phyloP scores from a whole-genome alignment of 148 eudicot species.

The Rhododendron simsii region DNA sequence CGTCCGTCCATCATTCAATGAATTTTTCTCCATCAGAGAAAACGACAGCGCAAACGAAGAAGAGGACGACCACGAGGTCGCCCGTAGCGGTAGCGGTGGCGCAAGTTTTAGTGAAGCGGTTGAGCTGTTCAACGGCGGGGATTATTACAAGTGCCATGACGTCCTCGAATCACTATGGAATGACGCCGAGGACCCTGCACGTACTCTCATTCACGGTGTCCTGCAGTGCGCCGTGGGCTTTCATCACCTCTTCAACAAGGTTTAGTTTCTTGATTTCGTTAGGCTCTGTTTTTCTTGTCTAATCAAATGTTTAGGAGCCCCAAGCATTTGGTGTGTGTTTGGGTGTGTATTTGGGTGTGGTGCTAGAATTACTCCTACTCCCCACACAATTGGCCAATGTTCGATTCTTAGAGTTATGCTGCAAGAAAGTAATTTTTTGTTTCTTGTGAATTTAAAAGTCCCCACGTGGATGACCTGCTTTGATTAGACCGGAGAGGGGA shows the following conservation, averaged over 20 bases:
- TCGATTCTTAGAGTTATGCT: too few relatives aligned
- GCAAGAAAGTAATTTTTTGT: too few relatives aligned
- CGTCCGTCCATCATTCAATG: constrained; percentile 17
- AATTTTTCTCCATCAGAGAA: constrained; percentile 11
- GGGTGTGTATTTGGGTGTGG: too few relatives aligned
- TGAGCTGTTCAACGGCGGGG: constrained; percentile 56
- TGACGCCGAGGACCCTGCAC: constrained; percentile 50
- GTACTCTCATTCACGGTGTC: constrained; percentile 66
- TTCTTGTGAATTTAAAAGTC: neutral
- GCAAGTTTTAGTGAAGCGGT: constrained; percentile 54
- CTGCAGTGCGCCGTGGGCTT: constrained; percentile 86
- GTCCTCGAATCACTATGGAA: constrained; percentile 69
- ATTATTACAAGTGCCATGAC: constrained; percentile 81
- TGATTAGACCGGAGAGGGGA: too few relatives aligned
- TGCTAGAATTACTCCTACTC: too few relatives aligned
- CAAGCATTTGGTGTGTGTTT: too few relatives aligned
- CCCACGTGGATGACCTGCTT: too few relatives aligned
- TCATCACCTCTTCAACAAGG: constrained; percentile 87
- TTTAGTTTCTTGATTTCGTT: constrained; percentile 4
- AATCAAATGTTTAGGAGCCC: too few relatives aligned
- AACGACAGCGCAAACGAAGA: constrained; percentile 7
- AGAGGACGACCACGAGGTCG: constrained; percentile 3
- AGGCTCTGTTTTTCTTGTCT: neutral
- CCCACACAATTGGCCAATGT: too few relatives aligned
- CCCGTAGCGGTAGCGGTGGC: neutral